These are phyloP conservation scores for Trichoderma virens DNA, from an alignment of 495 filamentous ascomycete genomes.

Conservation along the genomic window DNA sequence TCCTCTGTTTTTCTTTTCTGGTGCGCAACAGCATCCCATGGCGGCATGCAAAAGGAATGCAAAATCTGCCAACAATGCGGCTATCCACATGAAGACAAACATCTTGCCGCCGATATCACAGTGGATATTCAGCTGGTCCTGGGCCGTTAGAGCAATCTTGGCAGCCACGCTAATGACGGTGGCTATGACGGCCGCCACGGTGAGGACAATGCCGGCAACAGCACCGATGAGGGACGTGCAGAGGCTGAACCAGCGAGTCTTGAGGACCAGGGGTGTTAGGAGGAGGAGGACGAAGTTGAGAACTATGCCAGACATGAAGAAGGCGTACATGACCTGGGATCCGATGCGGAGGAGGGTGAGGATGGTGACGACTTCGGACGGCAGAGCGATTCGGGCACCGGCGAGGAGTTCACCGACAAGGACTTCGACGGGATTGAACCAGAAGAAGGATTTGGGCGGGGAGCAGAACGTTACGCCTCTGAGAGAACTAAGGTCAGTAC, in stretches of 20 bases:
- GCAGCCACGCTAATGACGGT: constrained; percentile 73
- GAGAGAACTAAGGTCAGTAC: constrained; percentile 11
- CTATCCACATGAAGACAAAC: constrained; percentile 89
- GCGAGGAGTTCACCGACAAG: constrained; percentile 67
- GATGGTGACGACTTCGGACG: constrained; percentile 59
- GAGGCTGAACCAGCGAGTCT: constrained; percentile 40
- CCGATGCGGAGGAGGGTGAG: constrained; percentile 67
- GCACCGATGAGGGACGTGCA: constrained; percentile 49
- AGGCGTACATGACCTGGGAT: constrained; percentile 85
- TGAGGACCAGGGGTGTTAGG: constrained; percentile 31
- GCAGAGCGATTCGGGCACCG: constrained; percentile 78
- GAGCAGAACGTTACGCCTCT: constrained; percentile 69
- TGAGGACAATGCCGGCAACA: constrained; percentile 56
- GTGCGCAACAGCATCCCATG: constrained; percentile 61
- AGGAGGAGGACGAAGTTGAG: constrained; percentile 55
- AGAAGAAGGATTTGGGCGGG: constrained; percentile 60
- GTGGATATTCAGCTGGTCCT: constrained; percentile 62
- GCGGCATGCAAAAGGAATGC: constrained; percentile 64
- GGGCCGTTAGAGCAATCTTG: constrained; percentile 52
- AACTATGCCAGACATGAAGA: constrained; percentile 64
- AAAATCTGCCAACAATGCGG: constrained; percentile 53
- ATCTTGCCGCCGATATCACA: constrained; percentile 64
- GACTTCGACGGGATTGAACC: constrained; percentile 84
- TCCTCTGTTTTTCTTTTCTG: not conserved
- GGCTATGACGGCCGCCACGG: constrained; percentile 60